Conservation (phyloP, 495 filamentous ascomycete genomes). For the Mycothermus thermophilus region DNA sequence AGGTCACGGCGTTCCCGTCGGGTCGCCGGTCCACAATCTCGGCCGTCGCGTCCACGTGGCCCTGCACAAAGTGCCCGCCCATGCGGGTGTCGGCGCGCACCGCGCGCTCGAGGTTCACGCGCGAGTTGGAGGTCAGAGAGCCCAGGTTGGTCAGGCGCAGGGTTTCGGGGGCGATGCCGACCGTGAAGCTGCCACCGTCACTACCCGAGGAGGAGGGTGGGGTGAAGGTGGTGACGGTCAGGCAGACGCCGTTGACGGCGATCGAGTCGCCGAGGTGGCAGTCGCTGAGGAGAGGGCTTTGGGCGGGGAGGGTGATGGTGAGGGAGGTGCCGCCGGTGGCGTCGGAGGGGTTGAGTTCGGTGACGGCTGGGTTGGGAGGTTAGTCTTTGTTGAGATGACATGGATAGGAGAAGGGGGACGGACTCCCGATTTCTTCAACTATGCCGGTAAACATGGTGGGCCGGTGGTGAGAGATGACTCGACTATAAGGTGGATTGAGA, state of each 20-base stretch:
- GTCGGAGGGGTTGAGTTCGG: constrained; percentile 66
- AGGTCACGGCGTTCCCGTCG: constrained; percentile 78
- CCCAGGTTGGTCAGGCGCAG: constrained; percentile 93
- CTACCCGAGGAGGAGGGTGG: constrained; percentile 18
- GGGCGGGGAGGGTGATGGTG: constrained; percentile 52
- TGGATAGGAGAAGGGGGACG: constrained; percentile 16
- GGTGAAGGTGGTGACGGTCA: constrained; percentile 77
- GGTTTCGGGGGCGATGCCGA: constrained; percentile 91
- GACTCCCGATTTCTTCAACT: constrained; percentile 89
- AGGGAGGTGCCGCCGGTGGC: constrained; percentile 75
- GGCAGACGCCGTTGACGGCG: constrained; percentile 72
- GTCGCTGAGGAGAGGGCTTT: constrained; percentile 66
- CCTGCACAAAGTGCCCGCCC: constrained; percentile 76
- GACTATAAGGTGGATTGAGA: background rate
- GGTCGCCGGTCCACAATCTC: constrained; percentile 50
- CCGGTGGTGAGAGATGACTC: background rate
- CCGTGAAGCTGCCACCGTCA: constrained; percentile 82
- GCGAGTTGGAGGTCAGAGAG: constrained; percentile 35
- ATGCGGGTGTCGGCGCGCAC: constrained; percentile 81
- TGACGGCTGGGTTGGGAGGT: constrained; percentile 46
- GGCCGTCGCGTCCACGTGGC: constrained; percentile 86
- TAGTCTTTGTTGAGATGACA: constrained; percentile 1
- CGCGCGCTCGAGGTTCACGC: constrained; percentile 87
- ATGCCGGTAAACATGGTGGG: constrained; percentile 89
- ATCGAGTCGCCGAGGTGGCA: constrained; percentile 85